Base-by-base conservation (phyloP, 495 filamentous ascomycete genomes). In the Viridothelium virens region DNA sequence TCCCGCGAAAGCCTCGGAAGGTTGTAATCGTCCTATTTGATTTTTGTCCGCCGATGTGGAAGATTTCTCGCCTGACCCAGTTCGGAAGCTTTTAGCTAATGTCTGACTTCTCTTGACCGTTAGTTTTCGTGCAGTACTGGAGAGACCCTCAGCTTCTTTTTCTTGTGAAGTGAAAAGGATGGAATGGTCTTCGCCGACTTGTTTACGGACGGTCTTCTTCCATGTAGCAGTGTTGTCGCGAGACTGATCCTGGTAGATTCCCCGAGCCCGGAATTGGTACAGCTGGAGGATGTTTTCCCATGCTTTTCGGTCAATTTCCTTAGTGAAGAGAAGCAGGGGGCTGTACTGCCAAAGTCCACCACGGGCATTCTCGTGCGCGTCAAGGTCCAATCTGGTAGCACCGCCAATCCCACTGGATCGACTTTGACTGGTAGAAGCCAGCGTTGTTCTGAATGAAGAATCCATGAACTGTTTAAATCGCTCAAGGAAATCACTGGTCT, bases 81-180 rank as follows among this genome's bases (percentile, higher is more conserved):
- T 82, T 5, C 91, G 86, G 2, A 96, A 84, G 61, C 84, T 91
- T 72, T 91, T 91, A 44, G 91, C 90, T 59, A 91, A 73, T 3
- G 85, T 90, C 73, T 89, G 87, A 61, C 85, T 88, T 72, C 94
- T 83, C 79, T 95, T 96, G 50, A 97, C 93, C 0, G 93, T 97
- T 36, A 96, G 77, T 73, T 96, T 96, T 50, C 92, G 84, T 10
- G 92, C 92, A 5, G 92, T 89, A 16, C 66, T 56, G 6, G 46
- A 36, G 37, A 39, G 33, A 48, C 61, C 37, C 2, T 38, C 33
- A 80, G 87, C 82, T 75, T 87, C 82, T 69, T 95, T 94, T 69
- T 93, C 86, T 71, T 91, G 87, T 2, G 89, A 82, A 1, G 91
- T 96, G 71, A 97, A 97, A 11, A 96, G 81, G 37, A 96, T 77